Conservation (phyloP, 2,329 filamentous ascomycete species). For the Phoma sp. region DNA sequence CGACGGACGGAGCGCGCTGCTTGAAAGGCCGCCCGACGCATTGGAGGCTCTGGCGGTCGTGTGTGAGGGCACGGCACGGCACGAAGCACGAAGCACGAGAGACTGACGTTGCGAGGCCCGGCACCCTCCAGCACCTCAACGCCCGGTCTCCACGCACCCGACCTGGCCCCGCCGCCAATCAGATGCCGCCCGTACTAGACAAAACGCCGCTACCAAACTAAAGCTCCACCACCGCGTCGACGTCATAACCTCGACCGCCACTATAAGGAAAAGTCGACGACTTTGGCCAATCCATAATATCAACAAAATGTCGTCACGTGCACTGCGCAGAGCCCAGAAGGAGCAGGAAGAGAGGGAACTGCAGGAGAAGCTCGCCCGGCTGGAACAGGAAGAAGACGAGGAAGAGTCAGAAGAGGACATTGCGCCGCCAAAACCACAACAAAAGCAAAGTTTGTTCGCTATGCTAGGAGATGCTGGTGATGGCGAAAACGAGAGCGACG, state of each 20-base stretch:
- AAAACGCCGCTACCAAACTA: slow-evolving; percentile 2
- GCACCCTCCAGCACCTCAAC: not conserved
- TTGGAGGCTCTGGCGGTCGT: slow-evolving; percentile 50
- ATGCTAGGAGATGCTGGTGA: slow-evolving; percentile 53
- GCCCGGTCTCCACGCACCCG: slow-evolving; percentile 10
- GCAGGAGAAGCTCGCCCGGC: slow-evolving; percentile 48
- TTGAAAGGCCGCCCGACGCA: slow-evolving; percentile 76
- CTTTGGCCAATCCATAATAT: not conserved
- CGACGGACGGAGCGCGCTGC: slow-evolving; percentile 72
- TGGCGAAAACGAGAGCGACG: slow-evolving; percentile 46
- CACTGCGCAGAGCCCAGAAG: slow-evolving; percentile 68
- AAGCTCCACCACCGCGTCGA: slow-evolving; percentile 15
- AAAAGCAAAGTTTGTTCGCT: slow-evolving; percentile 55
- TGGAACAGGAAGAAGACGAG: slow-evolving; percentile 38
- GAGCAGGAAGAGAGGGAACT: slow-evolving; percentile 65
- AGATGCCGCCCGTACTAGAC: slow-evolving; percentile 10
- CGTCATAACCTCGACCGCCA: slow-evolving; percentile 28
- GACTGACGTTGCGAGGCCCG: not conserved
- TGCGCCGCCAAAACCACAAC: slow-evolving; percentile 29
- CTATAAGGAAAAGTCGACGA: not conserved
- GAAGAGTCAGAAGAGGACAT: slow-evolving; percentile 50
- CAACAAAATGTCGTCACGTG: slow-evolving; percentile 66
- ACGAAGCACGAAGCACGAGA: not conserved
- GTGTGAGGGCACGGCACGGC: not conserved
- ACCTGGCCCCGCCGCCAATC: slow-evolving; percentile 16